Evolutionary conservation across 371 early-diverging fungal genomes (phyloP).

Genomic region (Funneliformis caledonium): DNA sequence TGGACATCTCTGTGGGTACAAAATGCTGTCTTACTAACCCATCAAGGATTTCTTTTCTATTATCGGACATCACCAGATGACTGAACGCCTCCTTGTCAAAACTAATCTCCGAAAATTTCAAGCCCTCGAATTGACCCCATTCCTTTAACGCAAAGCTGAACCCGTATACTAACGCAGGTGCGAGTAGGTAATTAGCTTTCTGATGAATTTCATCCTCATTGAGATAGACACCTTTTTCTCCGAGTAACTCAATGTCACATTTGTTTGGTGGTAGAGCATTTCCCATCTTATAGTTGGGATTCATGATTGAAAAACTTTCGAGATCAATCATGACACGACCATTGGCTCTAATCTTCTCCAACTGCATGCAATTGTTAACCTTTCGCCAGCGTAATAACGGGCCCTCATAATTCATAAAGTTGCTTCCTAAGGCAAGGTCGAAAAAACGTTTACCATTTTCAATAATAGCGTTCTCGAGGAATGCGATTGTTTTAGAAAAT

Average conservation of each 20-base stretch:
- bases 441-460: neutral
- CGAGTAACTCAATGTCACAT: neutral
- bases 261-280: neutral
- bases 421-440: neutral
- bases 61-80: neutral
- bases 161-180: neutral
- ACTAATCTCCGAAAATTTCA: neutral
- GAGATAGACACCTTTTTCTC: neutral
- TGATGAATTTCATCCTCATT: neutral
- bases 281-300: neutral
- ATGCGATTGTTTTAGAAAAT: neutral
- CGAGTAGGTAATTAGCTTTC: neutral
- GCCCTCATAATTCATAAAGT: neutral
- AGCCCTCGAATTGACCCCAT: constrained; percentile 1
- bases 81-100: neutral
- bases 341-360: neutral
- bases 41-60: neutral
- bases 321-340: constrained; percentile 12
- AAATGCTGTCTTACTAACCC: neutral
- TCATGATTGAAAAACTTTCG: neutral
- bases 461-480: neutral
- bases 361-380: neutral
- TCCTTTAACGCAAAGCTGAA: neutral
- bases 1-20: neutral
- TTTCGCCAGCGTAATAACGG: neutral